Evolutionary conservation across 352 stramenopile species (phyloP).

Genomic region (Pythium brassicae): DNA sequence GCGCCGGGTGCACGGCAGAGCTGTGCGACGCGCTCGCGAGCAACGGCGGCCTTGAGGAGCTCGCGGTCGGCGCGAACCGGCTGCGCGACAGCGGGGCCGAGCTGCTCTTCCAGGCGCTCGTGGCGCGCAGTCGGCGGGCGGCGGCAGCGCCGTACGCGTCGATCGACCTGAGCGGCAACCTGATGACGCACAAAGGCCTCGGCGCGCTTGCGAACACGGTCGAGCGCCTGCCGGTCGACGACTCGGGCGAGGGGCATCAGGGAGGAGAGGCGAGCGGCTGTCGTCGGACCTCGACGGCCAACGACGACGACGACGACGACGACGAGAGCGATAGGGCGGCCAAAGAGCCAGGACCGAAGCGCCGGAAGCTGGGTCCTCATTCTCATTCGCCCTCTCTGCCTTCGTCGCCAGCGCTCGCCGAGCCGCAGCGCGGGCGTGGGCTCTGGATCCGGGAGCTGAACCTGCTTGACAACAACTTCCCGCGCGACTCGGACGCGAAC

Average conservation of each 20-base stretch:
- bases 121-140: slow-evolving; percentile 28
- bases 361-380: neutral
- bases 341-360: slow-evolving; percentile 1
- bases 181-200: slow-evolving; percentile 55
- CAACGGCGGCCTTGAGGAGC: slow-evolving; percentile 38
- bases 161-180: slow-evolving; percentile 72
- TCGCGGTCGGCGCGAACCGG: slow-evolving; percentile 70
- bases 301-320: neutral
- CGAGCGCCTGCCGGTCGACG: slow-evolving; percentile 2
- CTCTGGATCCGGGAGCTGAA: slow-evolving; percentile 48
- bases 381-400: too few relatives aligned
- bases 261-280: neutral
- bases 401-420: neutral
- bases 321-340: neutral
- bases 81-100: slow-evolving; percentile 52
- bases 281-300: too few relatives aligned
- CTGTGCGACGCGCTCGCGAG: slow-evolving; percentile 42
- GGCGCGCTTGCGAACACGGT: slow-evolving; percentile 34
- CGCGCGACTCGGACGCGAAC: slow-evolving; percentile 17
- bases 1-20: slow-evolving; percentile 38
- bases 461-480: slow-evolving; percentile 74
- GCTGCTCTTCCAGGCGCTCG: slow-evolving; percentile 44
- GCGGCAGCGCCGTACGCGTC: slow-evolving; percentile 32
- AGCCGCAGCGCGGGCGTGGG: too few relatives aligned
- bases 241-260: neutral